Evolutionary conservation across 768 basidiomycete genomes (phyloP), one percentile per base, ranked within the genome.

Genomic region (Mycena venus): DNA sequence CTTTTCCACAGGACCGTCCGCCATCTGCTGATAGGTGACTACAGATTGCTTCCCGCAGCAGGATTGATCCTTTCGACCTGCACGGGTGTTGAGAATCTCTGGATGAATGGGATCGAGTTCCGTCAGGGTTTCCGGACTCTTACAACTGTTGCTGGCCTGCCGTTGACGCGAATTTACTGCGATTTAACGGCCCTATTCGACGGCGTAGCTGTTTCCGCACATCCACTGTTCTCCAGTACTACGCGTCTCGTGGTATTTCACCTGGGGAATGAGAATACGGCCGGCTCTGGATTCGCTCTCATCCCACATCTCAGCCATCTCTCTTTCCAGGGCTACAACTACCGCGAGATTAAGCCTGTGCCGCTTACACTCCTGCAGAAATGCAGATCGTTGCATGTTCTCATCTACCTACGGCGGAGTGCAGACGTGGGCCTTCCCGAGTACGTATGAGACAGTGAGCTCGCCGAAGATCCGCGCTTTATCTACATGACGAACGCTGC

Each of bases 201-300:
- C 27, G 47, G 15, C 27, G 49, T n/a, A 49, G 47, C 44, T 29
- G 12, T 29, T 19, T 66, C 53, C 31, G 34, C 23, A 32, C 64
- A 53, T 32, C 49, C 64, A 29, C 32, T 66, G 27, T 66, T 66
- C 31, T 51, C 64, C 31, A 66, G 53, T 12, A 19, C 53, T 36
- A 66, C 64, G 23, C 67, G 59, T 58, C 67, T 68, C 34, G 23
- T 58, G 29, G 14, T 68, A 31, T 44, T 68, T 21, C 15, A 66
- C 34, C 49, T 53, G 5, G 21, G 29, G 31, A 36, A 53, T 32
- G 47, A 23, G 12, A 38, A 32, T 21, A 25, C 34, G 65, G 49
- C 21, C 25, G 15, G 47, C 23, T 25, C 34, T 32, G 31, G 11
- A 17, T 25, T 67, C 32, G 65, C 65, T 21, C 51, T 36, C 19